A percentile compares a stretch with the other conserved stretches of the same genome.
phyloP scores from a whole-genome alignment of 208 protist genomes.

The Herpetomonas samuelpessoai region DNA sequence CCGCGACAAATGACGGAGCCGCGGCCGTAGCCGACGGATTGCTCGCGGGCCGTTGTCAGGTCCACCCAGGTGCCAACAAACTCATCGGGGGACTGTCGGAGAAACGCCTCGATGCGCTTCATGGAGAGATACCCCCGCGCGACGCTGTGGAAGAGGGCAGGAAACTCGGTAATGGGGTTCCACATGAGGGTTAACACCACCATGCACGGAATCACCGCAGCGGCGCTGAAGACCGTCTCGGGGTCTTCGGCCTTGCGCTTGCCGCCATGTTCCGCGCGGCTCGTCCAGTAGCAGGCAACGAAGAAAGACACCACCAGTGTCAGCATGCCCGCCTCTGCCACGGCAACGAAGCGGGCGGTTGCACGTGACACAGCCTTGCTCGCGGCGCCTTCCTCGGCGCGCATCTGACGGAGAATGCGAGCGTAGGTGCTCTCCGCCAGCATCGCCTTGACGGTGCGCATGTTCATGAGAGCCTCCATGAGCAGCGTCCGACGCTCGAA shows the following conservation, averaged over 20 bases:
- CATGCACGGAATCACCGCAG: conserved; percentile 34
- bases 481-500: conserved; percentile 36
- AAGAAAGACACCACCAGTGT: conserved; percentile 28
- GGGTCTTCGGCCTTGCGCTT: background rate
- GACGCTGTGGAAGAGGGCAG: conserved; percentile 37
- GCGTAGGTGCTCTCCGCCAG: conserved; percentile 35
- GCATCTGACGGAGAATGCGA: conserved; percentile 25
- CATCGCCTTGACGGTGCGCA: conserved; percentile 62
- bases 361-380: conserved; percentile 23
- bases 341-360: conserved; percentile 18
- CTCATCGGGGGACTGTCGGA: conserved; percentile 62
- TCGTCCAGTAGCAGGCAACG: conserved; percentile 19
- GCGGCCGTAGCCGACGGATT: conserved; percentile 32
- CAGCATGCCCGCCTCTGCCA: conserved; percentile 22
- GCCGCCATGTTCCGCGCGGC: conserved; percentile 12
- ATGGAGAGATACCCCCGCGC: conserved; percentile 55
- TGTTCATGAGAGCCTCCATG: conserved; percentile 27
- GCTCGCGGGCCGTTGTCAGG: conserved; percentile 30
- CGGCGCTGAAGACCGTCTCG: conserved; percentile 6
- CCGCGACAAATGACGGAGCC: conserved; percentile 57
- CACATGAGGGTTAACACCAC: conserved; percentile 42
- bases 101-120: conserved; percentile 52
- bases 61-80: conserved; percentile 67
- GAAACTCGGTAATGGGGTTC: conserved; percentile 44
- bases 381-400: conserved; percentile 18